These are phyloP conservation scores for Claviceps purpurea DNA, from an alignment of 2,329 filamentous ascomycete species.

Conservation along the genomic window DNA sequence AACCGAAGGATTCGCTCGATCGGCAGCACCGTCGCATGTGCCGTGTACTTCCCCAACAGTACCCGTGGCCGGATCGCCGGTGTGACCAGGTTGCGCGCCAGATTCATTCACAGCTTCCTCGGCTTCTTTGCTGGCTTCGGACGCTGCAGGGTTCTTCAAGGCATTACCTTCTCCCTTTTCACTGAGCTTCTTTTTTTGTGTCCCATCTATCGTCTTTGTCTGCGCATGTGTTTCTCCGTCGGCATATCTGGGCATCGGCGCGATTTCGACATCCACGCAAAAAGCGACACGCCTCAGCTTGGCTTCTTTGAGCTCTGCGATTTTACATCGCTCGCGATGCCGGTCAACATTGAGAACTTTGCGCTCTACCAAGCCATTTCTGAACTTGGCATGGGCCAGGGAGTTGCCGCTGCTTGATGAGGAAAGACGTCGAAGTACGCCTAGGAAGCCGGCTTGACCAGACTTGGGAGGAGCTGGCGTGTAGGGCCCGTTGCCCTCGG, in stretches of 20 bases:
- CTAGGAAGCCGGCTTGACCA: slow-evolving; percentile 59
- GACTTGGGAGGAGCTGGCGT: slow-evolving; percentile 61
- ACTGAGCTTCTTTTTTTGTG: slow-evolving; percentile 46
- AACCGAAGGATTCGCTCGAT: slow-evolving; percentile 4
- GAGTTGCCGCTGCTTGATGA: slow-evolving; percentile 40
- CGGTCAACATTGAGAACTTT: slow-evolving; percentile 75
- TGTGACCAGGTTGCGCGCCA: neutral
- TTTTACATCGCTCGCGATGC: slow-evolving; percentile 62
- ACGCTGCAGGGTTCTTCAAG: slow-evolving; percentile 50
- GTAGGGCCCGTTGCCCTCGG: slow-evolving; percentile 51
- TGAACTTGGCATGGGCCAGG: slow-evolving; percentile 15
- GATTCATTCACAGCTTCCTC: slow-evolving; percentile 10
- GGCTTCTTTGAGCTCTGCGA: slow-evolving; percentile 64
- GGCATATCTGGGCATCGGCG: slow-evolving; percentile 65
- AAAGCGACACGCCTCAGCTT: slow-evolving; percentile 86
- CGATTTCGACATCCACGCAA: slow-evolving; percentile 94
- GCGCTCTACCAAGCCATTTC: slow-evolving; percentile 64
- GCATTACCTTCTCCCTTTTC: slow-evolving; percentile 65
- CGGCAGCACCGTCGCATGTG: slow-evolving; percentile 15
- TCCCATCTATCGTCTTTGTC: slow-evolving; percentile 29
- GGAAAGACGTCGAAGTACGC: slow-evolving; percentile 70
- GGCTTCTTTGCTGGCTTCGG: slow-evolving; percentile 36
- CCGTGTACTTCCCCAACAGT: slow-evolving; percentile 9
- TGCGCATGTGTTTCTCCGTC: slow-evolving; percentile 38
- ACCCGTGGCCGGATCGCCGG: neutral